Conservation (phyloP, 345 rosid species). For the Euclidium syriacum region DNA sequence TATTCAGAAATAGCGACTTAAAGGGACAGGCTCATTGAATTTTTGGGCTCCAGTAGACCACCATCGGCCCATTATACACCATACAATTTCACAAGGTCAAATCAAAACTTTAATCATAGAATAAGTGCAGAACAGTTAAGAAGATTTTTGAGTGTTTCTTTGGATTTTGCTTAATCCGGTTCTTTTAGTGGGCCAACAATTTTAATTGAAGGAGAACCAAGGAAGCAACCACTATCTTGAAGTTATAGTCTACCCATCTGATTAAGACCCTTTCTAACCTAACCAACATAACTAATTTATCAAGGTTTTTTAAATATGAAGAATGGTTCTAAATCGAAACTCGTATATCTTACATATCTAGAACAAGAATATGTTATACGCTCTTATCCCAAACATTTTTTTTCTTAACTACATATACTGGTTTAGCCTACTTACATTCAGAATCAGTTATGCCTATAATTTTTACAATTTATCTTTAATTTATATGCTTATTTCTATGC, state of each 20-base stretch:
- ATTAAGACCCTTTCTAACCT: not conserved
- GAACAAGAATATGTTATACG: too few species aligned
- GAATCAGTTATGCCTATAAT: too few species aligned
- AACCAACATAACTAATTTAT: not conserved
- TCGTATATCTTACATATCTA: too few species aligned
- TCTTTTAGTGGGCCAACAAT: not conserved
- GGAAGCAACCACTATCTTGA: not conserved
- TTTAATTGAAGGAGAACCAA: not conserved
- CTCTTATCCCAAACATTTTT: too few species aligned
- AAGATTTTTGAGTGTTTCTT: not conserved
- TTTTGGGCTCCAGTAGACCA: not conserved
- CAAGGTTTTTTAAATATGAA: too few species aligned
- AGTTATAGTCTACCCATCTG: not conserved
- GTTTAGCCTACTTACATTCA: too few species aligned
- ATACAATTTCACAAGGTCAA: not conserved
- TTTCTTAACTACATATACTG: too few species aligned
- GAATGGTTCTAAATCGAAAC: too few species aligned
- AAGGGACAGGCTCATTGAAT: conserved; percentile 6
- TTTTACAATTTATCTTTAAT: too few species aligned
- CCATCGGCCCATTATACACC: conserved; percentile 11
- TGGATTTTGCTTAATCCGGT: conserved; percentile 4
- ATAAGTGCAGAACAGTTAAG: not conserved
- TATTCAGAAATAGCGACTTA: not conserved
- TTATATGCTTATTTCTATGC: too few species aligned
- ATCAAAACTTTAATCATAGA: not conserved